Base-by-base conservation (phyloP, 2,329 filamentous ascomycete species). In the Dryadomyces quercivorus region DNA sequence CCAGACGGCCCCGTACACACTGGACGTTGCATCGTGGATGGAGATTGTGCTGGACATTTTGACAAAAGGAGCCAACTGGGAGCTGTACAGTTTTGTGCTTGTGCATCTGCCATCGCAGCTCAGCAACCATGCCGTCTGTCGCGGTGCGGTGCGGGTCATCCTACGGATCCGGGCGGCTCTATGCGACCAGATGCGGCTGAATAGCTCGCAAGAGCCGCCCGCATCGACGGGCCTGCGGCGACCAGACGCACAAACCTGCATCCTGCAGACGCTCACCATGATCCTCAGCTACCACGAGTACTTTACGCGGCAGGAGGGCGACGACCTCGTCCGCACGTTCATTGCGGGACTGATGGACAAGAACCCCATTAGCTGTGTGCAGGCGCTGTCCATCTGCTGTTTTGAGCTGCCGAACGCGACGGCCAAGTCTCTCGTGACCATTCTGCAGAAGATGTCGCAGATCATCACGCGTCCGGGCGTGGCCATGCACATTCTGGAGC, bases 381-480 rank as follows among this genome's bases (percentile, higher is more conserved):
- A 98, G 66, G 92, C 92, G 0, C 74, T 98, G 20, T 91, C 90
- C 0, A 86, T 98, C 57, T 97, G 92, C 71, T 96, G 91, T 66
- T 90, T 96, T 63, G 93, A 98, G 67, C 79, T 96, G 26, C 91
- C 93, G 2, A 77, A 86, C 18, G 92, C 92, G 13, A 87, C 91
- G 52, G 88, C 86, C 64, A 95, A 92, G 65, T 85, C 84, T 20
- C 75, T 97, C 57, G 86, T 92, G 48, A 86, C 83, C 48, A 88
- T 97, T 60, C 75, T 98, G 54, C 86, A 91, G 63, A 92, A 89
- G 65, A 95, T 98, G 88, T 86, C 91, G 1, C 88, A 91, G 62
- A 94, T 96, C 63, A 95, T 98, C 63, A 97, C 93, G 1, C 91
- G 95, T 63, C 84, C 89, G 7, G 82, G 91, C 55, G 86, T 96